Percentiles rank a stretch among this genome's conserved stretches.
These are phyloP conservation scores for Mucor piriformis DNA, from an alignment of 371 early-diverging fungal genomes.

Conservation along the genomic window DNA sequence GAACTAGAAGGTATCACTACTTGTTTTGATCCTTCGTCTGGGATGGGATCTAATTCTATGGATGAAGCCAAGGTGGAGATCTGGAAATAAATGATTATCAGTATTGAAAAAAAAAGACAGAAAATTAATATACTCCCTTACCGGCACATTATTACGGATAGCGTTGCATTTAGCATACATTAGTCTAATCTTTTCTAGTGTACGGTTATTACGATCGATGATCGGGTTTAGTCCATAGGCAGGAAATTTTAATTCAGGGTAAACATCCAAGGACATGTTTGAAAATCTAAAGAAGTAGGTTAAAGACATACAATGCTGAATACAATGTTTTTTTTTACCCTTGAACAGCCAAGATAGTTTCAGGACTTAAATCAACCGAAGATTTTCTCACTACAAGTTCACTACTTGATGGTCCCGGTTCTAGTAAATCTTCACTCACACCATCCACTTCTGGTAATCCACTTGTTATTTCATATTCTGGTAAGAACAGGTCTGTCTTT, in stretches of 20 bases:
- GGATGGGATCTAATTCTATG: slow-evolving; percentile 17
- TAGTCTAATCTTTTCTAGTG: slow-evolving; percentile 67
- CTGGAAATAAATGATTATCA: slow-evolving; percentile 8
- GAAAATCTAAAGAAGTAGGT: slow-evolving; percentile 36
- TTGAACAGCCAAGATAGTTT: slow-evolving; percentile 6
- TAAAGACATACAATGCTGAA: too few relatives aligned
- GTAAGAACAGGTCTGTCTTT: slow-evolving; percentile 52
- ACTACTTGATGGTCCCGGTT: not conserved
- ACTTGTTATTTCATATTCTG: slow-evolving; percentile 54
- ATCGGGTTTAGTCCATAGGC: slow-evolving; percentile 57
- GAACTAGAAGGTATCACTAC: not conserved
- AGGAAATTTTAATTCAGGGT: slow-evolving; percentile 64
- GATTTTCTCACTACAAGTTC: slow-evolving; percentile 4
- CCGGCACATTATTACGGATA: slow-evolving; percentile 60
- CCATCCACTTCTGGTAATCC: slow-evolving; percentile 55
- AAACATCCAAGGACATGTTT: slow-evolving; percentile 56
- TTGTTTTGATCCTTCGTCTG: not conserved
- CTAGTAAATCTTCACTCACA: slow-evolving; percentile 19
- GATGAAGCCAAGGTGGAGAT: slow-evolving; percentile 35
- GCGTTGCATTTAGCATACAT: slow-evolving; percentile 78
- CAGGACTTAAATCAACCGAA: slow-evolving; percentile 18
- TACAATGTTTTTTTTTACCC: slow-evolving; percentile 17
- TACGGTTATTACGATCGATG: slow-evolving; percentile 67
- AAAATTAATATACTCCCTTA: slow-evolving; percentile 2
- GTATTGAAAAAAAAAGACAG: not conserved